Percentiles rank a stretch among this genome's conserved stretches.
Evolutionary conservation across 1,139 yeast genomes (phyloP).

Genomic region (Cylindricascospora bacillispora): DNA sequence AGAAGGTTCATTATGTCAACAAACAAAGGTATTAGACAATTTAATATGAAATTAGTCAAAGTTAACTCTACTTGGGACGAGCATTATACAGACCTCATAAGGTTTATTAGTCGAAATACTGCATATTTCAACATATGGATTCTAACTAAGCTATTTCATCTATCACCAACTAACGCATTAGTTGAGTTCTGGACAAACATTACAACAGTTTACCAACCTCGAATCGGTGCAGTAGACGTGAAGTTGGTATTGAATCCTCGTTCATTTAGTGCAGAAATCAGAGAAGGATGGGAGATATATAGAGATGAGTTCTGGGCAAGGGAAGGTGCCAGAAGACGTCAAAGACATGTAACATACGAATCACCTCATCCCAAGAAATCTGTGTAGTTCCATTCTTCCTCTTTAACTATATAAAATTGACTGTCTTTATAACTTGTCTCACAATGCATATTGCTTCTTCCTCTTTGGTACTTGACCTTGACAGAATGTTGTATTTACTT

Average conservation of each 20-base stretch:
- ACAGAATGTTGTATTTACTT: too few relatives aligned
- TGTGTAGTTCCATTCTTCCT: too few relatives aligned
- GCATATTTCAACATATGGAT: slow-evolving; percentile 16
- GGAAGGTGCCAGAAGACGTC: slow-evolving; percentile 63
- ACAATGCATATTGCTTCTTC: too few relatives aligned
- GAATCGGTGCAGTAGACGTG: slow-evolving; percentile 38
- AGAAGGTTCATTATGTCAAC: slow-evolving; percentile 65
- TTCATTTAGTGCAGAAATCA: slow-evolving; percentile 64
- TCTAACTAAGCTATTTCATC: slow-evolving; percentile 9
- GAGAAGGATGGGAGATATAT: slow-evolving; percentile 94
- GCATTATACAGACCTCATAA: slow-evolving; percentile 33
- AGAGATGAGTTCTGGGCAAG: slow-evolving; percentile 88
- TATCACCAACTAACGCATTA: slow-evolving; percentile 9
- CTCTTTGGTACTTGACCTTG: too few relatives aligned
- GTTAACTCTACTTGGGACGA: slow-evolving; percentile 50
- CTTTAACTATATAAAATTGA: too few relatives aligned
- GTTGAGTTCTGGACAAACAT: slow-evolving; percentile 26
- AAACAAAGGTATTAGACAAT: slow-evolving; percentile 75
- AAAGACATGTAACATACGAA: too few relatives aligned
- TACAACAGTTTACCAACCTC: slow-evolving; percentile 29
- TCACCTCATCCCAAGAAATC: too few relatives aligned
- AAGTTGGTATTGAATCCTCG: slow-evolving; percentile 73
- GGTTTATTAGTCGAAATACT: slow-evolving; percentile 21
- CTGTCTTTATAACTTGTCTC: too few relatives aligned
- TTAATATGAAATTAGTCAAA: slow-evolving; percentile 67